Percentiles rank a stretch among this genome's conserved stretches.
phyloP scores from a whole-genome alignment of 768 basidiomycete species.

The Clavaria fumosa region DNA sequence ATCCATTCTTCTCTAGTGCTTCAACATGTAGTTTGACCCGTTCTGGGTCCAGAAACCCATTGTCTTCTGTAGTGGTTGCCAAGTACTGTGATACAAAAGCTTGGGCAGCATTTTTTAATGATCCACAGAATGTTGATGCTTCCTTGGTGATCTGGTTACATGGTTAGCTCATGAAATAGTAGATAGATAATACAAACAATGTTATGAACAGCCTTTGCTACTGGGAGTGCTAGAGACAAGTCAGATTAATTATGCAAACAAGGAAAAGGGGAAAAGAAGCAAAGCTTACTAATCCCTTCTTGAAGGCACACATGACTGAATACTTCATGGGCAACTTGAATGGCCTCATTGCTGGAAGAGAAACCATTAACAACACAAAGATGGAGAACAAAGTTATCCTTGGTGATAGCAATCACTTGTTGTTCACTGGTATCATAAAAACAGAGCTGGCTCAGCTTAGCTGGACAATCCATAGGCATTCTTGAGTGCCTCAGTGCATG shows the following conservation, averaged over 20 bases:
- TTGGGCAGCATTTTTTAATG: not conserved
- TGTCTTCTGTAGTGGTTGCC: not conserved
- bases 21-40: not conserved
- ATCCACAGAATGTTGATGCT: slow-evolving; percentile 1
- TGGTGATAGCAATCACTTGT: not conserved
- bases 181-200: not conserved
- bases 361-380: not conserved
- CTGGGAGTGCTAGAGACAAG: not conserved
- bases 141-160: not conserved
- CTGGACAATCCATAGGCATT: not conserved
- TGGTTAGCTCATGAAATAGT: not conserved
- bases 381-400: not conserved
- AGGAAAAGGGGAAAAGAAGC: not conserved
- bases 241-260: too few relatives aligned
- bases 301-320: not conserved
- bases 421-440: not conserved
- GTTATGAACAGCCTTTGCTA: not conserved
- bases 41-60: not conserved
- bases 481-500: not conserved
- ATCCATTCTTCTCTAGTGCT: not conserved
- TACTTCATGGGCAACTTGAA: not conserved
- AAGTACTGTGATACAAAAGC: not conserved
- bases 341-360: not conserved
- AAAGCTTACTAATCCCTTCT: not conserved
- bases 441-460: not conserved